phyloP scores from a whole-genome alignment of 2,329 filamentous ascomycete genomes.

The Nothophaeocryptopus gaeumannii region DNA sequence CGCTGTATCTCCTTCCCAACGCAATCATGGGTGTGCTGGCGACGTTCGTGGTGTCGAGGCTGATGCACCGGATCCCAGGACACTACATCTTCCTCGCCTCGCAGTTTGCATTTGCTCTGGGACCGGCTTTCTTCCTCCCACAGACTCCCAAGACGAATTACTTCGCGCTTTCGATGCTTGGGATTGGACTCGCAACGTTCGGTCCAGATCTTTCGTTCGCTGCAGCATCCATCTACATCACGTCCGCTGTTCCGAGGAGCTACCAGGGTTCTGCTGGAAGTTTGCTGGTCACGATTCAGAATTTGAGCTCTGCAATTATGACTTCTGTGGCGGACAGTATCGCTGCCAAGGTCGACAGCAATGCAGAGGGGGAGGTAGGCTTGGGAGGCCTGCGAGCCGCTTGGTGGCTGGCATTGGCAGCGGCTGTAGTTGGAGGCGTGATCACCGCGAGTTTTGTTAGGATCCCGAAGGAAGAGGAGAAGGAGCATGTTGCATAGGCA shows the following conservation, averaged over 20 bases:
- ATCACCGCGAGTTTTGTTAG: conserved; percentile 28
- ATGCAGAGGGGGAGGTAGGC: conserved; percentile 26
- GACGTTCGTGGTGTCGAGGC: conserved; percentile 47
- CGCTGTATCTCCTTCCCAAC: conserved; percentile 47
- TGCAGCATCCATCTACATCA: conserved; percentile 51
- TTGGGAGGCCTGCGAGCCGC: conserved; percentile 28
- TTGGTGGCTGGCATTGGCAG: conserved; percentile 32
- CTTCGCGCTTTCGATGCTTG: conserved; percentile 47
- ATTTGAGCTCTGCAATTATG: conserved; percentile 46
- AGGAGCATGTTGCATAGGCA: conserved; percentile 28
- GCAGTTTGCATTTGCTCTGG: conserved; percentile 41
- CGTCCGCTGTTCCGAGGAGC: conserved; percentile 45
- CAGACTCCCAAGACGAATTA: conserved; percentile 43
- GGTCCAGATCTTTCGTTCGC: conserved; percentile 50
- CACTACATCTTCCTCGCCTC: conserved; percentile 48
- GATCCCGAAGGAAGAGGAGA: conserved; percentile 33
- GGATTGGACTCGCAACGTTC: conserved; percentile 46
- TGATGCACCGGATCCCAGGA: conserved; percentile 46
- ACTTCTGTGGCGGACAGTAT: conserved; percentile 29
- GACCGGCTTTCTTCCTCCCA: conserved; percentile 41
- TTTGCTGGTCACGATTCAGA: conserved; percentile 48
- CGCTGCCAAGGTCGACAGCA: conserved; percentile 26
- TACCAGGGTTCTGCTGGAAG: conserved; percentile 49
- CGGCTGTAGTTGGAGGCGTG: conserved; percentile 23
- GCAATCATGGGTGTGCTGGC: conserved; percentile 46